Evolutionary conservation across 345 rosid genomes (phyloP).

Genomic region (Populus deltoides): DNA sequence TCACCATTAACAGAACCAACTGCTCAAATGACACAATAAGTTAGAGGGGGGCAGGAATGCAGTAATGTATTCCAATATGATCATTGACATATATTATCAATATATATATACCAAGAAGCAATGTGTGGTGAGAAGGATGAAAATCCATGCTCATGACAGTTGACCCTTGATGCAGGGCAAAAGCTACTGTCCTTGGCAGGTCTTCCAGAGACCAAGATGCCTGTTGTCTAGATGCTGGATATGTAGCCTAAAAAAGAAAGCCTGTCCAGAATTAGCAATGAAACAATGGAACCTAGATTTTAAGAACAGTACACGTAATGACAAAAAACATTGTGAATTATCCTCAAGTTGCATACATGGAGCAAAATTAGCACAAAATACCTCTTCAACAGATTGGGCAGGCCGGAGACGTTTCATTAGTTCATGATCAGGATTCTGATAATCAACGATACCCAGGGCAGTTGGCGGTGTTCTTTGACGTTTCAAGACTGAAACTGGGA

Average conservation of each 20-base stretch:
- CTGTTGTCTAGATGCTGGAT: conserved; percentile 56
- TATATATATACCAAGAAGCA: conserved; percentile 66
- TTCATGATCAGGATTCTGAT: conserved; percentile 78
- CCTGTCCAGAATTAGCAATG: not conserved
- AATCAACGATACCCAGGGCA: conserved; percentile 67
- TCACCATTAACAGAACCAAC: conserved; percentile 83
- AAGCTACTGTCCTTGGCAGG: conserved; percentile 73
- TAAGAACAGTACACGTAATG: conserved; percentile 14
- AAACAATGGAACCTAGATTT: conserved; percentile 3
- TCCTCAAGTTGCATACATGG: conserved; percentile 5
- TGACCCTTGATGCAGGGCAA: conserved; percentile 70
- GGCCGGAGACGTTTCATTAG: conserved; percentile 81
- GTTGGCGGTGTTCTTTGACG: conserved; percentile 76
- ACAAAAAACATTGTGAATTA: conserved; percentile 1
- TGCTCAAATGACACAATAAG: conserved; percentile 38
- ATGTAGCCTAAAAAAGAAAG: conserved; percentile 53
- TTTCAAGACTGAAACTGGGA: conserved; percentile 58
- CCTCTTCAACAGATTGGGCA: conserved; percentile 78
- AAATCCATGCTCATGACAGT: conserved; percentile 85
- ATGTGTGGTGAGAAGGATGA: conserved; percentile 60
- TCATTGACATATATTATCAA: not conserved
- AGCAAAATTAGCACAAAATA: conserved; percentile 20
- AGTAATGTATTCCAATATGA: not conserved
- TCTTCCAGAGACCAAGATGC: conserved; percentile 69
- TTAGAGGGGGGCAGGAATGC: conserved; percentile 14